Evolutionary conservation across 139 green algal genomes (phyloP).

Genomic region (Micractinium sp.): DNA sequence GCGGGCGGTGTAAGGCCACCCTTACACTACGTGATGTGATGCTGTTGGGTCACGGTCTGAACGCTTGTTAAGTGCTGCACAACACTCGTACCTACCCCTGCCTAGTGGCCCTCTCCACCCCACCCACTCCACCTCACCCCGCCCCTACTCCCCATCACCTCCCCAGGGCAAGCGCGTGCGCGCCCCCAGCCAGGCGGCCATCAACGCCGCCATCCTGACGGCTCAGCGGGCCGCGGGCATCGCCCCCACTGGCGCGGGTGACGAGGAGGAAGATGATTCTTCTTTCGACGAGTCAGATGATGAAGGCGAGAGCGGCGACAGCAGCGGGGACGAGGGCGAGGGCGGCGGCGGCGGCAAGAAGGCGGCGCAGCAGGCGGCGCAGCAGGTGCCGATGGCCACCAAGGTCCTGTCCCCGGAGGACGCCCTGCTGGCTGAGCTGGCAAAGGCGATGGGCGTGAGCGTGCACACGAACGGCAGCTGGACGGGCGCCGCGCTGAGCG

Average conservation of each 20-base stretch:
- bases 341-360: neutral
- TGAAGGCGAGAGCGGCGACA: neutral
- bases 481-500: slow-evolving; percentile 22
- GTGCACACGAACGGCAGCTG: slow-evolving; percentile 32
- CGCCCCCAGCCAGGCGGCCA: slow-evolving; percentile 38
- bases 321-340: slow-evolving; percentile 8
- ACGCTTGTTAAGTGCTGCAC: no score
- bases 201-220: slow-evolving; percentile 36
- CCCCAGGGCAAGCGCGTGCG: slow-evolving; percentile 44
- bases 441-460: neutral
- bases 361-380: neutral
- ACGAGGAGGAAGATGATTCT: neutral
- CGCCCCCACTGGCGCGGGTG: neutral
- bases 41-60: no score
- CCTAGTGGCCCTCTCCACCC: no score
- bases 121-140: neutral
- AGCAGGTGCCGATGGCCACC: neutral
- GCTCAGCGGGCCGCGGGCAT: slow-evolving; percentile 8
- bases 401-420: neutral
- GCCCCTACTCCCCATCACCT: neutral
- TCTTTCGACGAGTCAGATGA: neutral
- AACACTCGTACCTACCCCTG: no score
- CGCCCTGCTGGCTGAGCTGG: slow-evolving; percentile 6
- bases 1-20: no score
- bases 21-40: no score